Base-by-base conservation (phyloP, 148 eudicot genomes). In the Limonium bicolor region DNA sequence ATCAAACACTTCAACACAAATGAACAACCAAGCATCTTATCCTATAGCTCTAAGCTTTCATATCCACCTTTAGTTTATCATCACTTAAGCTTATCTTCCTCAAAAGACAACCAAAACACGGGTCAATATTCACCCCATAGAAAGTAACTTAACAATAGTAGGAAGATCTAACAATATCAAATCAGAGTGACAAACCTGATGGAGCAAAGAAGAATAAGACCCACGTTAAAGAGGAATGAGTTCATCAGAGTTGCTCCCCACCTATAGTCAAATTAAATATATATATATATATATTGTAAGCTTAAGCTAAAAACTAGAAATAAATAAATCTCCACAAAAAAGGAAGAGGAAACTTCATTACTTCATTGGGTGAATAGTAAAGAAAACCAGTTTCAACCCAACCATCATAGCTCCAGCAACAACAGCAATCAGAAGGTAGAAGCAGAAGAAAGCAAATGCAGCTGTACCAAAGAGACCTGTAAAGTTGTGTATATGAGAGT, bases 181-280 rank as follows among this genome's bases (percentile, higher is more conserved):
- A 25, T 6, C 29, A 14, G 28, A 48, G 20, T 30, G 10, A 22
- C 53, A 36, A 52, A 90, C 99, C 99, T 90, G 73, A 90, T 90
- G 31, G 95, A 90, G 76, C 93, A 84, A 61, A 90, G 99, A 57
- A 90, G 99, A 56, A 90, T 90, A 51, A 90, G 87, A 26, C 77
- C 99, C 41, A 90, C 99, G 40, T 90, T 90, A 48, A 90, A 90
- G 39, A 90, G 70, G 48, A 90, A 90, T 14, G 99, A 90, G 69
- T 90, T 90, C 99, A 90, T 90, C 39, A 90, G 99, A 60, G 99
- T 90, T 31, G 70, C 99, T 59, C 93, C 99, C 99, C 99, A 90
- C 75, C 99, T 90, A 65, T 52, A 65, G 46, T 55, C 20, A 69
- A 32, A 25, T 34, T 30, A 37, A 35, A 26, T 48, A 43, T 31